phyloP scores from a whole-genome alignment of 2,329 filamentous ascomycete species.

The Fusarium sp. region DNA sequence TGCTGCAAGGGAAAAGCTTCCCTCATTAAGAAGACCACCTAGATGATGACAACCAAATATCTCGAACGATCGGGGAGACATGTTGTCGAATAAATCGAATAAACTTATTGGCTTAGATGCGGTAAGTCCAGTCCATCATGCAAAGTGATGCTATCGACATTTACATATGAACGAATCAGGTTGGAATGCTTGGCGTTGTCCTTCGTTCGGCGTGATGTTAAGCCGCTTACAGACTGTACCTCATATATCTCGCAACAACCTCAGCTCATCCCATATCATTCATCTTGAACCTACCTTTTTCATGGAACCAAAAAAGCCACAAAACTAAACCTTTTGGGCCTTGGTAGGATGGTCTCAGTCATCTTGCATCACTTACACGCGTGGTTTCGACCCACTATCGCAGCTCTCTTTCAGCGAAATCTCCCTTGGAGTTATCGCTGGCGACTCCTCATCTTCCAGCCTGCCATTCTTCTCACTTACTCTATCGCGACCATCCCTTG shows the following conservation, averaged over 20 bases:
- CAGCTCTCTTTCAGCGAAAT: conserved; percentile 51
- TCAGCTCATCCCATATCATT: neutral
- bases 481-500: conserved; percentile 52
- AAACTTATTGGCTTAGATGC: neutral
- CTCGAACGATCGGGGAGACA: neutral
- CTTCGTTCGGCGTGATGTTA: conserved; percentile 19
- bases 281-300: neutral
- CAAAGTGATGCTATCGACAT: neutral
- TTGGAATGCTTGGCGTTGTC: neutral
- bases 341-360: conserved; percentile 6
- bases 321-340: neutral
- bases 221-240: conserved; percentile 22
- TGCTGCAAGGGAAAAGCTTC: neutral
- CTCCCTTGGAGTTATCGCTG: conserved; percentile 56
- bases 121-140: neutral
- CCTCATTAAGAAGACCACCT: neutral
- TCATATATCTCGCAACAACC: neutral
- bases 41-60: too few relatives aligned
- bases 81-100: neutral
- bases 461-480: conserved; percentile 54
- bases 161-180: neutral
- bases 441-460: conserved; percentile 58
- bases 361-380: conserved; percentile 26
- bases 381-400: conserved; percentile 46
- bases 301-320: neutral